Base-by-base conservation (phyloP, 2,329 filamentous ascomycete species). In the Rasamsonia emersonii region DNA sequence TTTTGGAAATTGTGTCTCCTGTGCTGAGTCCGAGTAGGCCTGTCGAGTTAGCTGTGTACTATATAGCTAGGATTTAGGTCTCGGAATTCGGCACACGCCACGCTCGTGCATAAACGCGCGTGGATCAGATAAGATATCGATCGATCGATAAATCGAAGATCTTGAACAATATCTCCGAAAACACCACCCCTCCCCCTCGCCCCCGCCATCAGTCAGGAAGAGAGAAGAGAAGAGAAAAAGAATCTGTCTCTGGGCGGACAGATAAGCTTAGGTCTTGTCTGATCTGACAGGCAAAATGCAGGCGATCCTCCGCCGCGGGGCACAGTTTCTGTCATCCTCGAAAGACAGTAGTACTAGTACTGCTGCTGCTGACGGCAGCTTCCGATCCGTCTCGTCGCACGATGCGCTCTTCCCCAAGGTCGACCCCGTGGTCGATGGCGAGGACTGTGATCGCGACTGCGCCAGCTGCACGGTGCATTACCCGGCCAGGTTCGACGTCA, bases 381-480 rank as follows among this genome's bases (percentile, higher is more conserved):
- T 75, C 46, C 45, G 51, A 24, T 71, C 62, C 16, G 65, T 67
- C 16, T 54, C 61, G 7, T 59, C 61, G 26, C 58, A 57, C 28
- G 60, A 64, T 24, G 59, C 64, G 19, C 68, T 96, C 7, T 96
- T 96, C 58, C 66, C 77, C 32, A 75, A 73, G 45, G 85, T 85
- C 21, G 71, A 82, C 49, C 75, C 82, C n/a, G 68, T 71, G 3
- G 62, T 83, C 24, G 89, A 95, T 59, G 89, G 88, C 41, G 84
- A 93, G 24, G 88, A 88, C 44, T 96, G 91, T 56, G 66, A 83
- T 34, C 85, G 77, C 55, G 89, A 96, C 61, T 98, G 89, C 65
- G 75, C 77, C 15, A 77, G 68, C 42, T 96, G 91, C 67, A 75
- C 77, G 9, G 69, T 89, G 44, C 73, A 77, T 39, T 93, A 88